Conservation (phyloP, 2,329 filamentous ascomycete species). For the Monilinia aucupariae region DNA sequence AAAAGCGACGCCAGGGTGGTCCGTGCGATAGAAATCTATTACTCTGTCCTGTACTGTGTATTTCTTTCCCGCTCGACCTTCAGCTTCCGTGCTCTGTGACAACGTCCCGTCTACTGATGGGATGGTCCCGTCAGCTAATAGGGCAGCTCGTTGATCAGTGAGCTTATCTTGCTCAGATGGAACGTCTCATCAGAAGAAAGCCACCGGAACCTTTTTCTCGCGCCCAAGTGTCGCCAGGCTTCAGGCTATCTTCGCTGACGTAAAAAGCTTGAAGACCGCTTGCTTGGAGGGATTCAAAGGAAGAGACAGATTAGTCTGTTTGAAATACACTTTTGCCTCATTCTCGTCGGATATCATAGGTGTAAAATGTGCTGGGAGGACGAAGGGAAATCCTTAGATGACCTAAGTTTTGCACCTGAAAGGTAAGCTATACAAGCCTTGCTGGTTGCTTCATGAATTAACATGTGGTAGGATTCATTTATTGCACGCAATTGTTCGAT, state of each 20-base stretch:
- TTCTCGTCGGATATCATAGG: conserved; percentile 16
- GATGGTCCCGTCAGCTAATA: too few relatives aligned
- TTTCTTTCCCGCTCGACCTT: too few relatives aligned
- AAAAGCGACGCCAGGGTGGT: too few relatives aligned
- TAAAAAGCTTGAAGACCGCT: conserved; percentile 10
- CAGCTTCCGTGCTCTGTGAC: too few relatives aligned
- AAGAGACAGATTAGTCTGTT: conserved; percentile 3
- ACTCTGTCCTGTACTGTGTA: too few relatives aligned
- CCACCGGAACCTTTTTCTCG: conserved; percentile 23
- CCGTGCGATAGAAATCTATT: too few relatives aligned
- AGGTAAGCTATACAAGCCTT: not conserved
- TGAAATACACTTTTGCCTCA: conserved; percentile 19
- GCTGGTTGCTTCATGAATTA: not conserved
- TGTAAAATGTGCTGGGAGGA: conserved; percentile 9
- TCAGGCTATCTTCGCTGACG: not conserved
- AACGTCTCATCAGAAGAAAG: conserved; percentile 17
- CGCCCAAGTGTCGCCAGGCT: conserved; percentile 7
- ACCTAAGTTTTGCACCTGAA: conserved; percentile 9
- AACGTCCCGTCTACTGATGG: too few relatives aligned
- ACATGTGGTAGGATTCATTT: not conserved
- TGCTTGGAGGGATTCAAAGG: conserved; percentile 12
- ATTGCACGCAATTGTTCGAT: not conserved
- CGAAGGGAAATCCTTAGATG: conserved; percentile 5
- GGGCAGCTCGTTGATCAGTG: too few relatives aligned
- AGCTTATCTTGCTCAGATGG: conserved; percentile 6